Percentiles rank a stretch among this genome's conserved stretches.
Conservation (phyloP, 495 filamentous ascomycete genomes). For the Penicillium maclennaniae region DNA sequence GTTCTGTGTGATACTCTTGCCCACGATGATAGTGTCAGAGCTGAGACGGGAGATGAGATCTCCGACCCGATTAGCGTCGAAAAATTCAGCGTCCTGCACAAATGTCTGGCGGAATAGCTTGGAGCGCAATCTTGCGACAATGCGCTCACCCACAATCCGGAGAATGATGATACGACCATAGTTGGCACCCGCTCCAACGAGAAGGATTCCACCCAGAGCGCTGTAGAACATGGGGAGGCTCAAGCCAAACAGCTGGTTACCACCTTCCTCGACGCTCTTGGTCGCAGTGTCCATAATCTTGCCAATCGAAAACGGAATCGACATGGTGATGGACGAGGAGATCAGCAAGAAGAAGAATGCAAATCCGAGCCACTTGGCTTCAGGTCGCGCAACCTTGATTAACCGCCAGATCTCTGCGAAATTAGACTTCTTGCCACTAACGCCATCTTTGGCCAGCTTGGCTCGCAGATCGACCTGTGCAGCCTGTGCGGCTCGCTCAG, state of each 20-base stretch:
- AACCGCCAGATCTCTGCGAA: conserved; percentile 79
- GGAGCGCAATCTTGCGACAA: conserved; percentile 84
- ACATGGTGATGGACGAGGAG: conserved; percentile 88
- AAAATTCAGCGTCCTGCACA: conserved; percentile 95
- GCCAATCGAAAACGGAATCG: conserved; percentile 92
- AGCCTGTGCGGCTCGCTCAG: conserved; percentile 81
- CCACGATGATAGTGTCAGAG: conserved; percentile 94
- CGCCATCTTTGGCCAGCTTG: conserved; percentile 74
- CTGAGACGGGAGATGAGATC: conserved; percentile 93
- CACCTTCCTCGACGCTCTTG: conserved; percentile 46
- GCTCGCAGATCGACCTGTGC: conserved; percentile 87
- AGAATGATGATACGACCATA: conserved; percentile 92
- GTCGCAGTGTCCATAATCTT: conserved; percentile 89
- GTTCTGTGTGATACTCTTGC: conserved; percentile 97
- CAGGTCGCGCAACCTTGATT: conserved; percentile 82
- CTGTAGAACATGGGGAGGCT: conserved; percentile 74
- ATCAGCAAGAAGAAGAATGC: conserved; percentile 82
- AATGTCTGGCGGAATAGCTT: conserved; percentile 88
- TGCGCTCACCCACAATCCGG: conserved; percentile 90
- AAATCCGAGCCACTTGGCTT: conserved; percentile 69
- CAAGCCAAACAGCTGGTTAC: conserved; percentile 63
- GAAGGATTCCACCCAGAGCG: conserved; percentile 64
- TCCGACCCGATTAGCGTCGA: conserved; percentile 94
- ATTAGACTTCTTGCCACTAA: conserved; percentile 58
- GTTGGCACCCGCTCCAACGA: conserved; percentile 77